Evolutionary conservation across 306 rosid species (phyloP), one percentile per base, ranked within the genome.

Genomic region (Lithocarpus polystachyus): DNA sequence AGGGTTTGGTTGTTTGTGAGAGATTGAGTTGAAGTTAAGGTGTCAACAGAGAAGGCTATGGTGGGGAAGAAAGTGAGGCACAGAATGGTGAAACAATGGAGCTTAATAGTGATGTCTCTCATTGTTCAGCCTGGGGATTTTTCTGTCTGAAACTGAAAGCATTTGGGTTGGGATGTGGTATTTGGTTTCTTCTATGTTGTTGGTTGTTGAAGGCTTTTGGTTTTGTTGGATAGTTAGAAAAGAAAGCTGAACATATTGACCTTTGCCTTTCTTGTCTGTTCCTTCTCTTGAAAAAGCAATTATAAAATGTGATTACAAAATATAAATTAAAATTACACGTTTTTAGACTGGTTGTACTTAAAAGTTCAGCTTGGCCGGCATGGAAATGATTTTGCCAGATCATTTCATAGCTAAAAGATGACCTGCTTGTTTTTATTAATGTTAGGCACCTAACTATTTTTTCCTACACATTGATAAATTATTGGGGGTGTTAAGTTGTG

Each of bases 1-100:
- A 93, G 90, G 70, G 92, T 91, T 20, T 84, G 89, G 77, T 77
- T 69, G 29, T 71, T 17, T 67, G 14, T 2, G 69, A 93, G 92
- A 6, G 74, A 43, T 57, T 91, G 88, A 11, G 82, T 56, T 62
- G 81, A 20, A 18, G 90, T 86, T 75, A 91, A 80, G 75, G 88
- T 80, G 45, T 88, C 84, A 18, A 74, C 19, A 56, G 89, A 73
- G 81, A 61, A 6, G 37, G 91, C 70, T 5, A 48, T 8, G 22
- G 80, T 22, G 59, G 76, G 35, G 80, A 77, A 40, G 69, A 84
- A 56, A 70, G 73, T 33, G 68, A 85, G 53, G 84, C 75, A 75
- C 0, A 75, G 54, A 56, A 82, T 5, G 77, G 84, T 15, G 60
- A 37, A 4, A 78, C 75, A 65, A 53, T 1, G 77, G 80, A 75